phyloP scores from a whole-genome alignment of 495 filamentous ascomycete species.

The Neurospora sublineolata region DNA sequence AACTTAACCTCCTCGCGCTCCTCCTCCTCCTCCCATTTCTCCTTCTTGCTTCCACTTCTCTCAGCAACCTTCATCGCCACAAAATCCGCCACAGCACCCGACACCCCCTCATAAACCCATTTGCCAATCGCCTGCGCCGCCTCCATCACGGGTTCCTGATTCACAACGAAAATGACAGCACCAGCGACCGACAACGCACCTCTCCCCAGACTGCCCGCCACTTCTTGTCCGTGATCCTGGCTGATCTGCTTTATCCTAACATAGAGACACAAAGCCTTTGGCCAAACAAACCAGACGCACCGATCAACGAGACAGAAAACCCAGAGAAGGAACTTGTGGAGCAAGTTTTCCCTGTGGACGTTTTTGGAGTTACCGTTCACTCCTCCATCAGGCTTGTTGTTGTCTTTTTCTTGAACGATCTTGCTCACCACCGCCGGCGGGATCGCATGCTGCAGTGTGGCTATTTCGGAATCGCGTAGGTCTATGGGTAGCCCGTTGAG shows the following conservation, averaged over 20 bases:
- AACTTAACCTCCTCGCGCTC: not conserved
- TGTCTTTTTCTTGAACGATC: not conserved
- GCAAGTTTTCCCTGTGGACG: not conserved
- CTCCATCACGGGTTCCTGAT: not conserved
- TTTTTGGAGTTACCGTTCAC: no score
- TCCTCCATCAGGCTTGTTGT: not conserved
- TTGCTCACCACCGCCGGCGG: conserved; percentile 18
- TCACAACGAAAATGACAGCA: not conserved
- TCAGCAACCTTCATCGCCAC: conserved; percentile 2
- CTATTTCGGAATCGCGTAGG: conserved; percentile 36
- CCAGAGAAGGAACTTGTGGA: conserved; percentile 7
- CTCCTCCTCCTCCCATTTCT: not conserved
- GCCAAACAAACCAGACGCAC: conserved; percentile 2
- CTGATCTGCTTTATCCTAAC: conserved; percentile 5
- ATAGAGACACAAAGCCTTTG: not conserved
- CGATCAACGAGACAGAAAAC: conserved; percentile 2
- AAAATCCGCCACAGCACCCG: conserved; percentile 14
- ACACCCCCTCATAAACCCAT: conserved; percentile 3
- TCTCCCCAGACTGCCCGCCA: not conserved
- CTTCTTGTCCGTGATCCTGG: not conserved
- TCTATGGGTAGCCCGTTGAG: conserved; percentile 52
- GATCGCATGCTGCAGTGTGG: conserved; percentile 35
- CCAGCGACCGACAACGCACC: not conserved
- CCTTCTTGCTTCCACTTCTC: not conserved
- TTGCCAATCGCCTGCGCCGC: not conserved